These are phyloP conservation scores for Crucihimalaya himalaica DNA, from an alignment of 345 rosid genomes.

Conservation along the genomic window DNA sequence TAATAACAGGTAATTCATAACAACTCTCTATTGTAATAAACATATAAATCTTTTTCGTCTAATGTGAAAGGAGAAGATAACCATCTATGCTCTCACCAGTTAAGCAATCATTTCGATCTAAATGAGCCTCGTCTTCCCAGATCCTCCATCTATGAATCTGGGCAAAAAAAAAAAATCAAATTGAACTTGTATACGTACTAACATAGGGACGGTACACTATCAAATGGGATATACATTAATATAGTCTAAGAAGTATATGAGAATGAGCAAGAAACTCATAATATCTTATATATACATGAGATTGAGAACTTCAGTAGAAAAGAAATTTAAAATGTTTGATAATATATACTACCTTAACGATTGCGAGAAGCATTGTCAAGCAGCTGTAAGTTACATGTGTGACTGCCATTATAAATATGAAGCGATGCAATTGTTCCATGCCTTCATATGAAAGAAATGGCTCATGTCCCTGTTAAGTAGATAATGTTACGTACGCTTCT, in stretches of 20 bases:
- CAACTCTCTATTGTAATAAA: neutral
- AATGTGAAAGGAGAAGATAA: neutral
- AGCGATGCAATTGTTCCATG: slow-evolving; percentile 91
- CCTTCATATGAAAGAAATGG: slow-evolving; percentile 87
- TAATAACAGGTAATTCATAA: neutral
- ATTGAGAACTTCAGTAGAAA: neutral
- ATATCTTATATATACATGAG: slow-evolving; percentile 4
- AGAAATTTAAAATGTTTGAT: neutral
- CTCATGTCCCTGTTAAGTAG: slow-evolving; percentile 60
- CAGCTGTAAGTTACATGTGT: slow-evolving; percentile 88
- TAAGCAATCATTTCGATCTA: slow-evolving; percentile 54
- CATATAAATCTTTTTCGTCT: neutral
- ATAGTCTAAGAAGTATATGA: neutral
- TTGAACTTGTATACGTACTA: neutral
- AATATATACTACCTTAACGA: slow-evolving; percentile 63
- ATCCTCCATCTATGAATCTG: slow-evolving; percentile 87
- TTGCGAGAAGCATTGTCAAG: slow-evolving; percentile 83
- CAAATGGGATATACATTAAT: neutral
- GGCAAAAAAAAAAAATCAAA: slow-evolving; percentile 15
- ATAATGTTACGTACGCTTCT: neutral
- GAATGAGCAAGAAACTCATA: neutral
- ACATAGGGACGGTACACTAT: neutral
- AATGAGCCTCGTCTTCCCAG: slow-evolving; percentile 81
- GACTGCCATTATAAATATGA: slow-evolving; percentile 90
- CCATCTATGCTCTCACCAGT: slow-evolving; percentile 46